Percentiles rank a stretch among this genome's conserved stretches.
Conservation (phyloP, 2,329 filamentous ascomycete species). For the Fusarium luffae region DNA sequence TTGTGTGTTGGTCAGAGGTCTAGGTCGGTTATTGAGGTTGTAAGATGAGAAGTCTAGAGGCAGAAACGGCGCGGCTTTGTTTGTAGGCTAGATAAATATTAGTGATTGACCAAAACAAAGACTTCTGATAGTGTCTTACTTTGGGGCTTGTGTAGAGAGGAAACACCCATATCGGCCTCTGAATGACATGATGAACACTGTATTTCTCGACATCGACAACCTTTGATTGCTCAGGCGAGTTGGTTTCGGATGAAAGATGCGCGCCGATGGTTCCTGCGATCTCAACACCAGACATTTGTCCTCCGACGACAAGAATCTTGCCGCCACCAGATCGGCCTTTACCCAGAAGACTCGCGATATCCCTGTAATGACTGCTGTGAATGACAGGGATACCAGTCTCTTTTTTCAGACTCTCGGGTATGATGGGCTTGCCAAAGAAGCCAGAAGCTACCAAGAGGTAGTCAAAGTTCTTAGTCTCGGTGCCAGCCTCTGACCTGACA, state of each 20-base stretch:
- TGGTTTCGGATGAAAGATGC: slow-evolving; percentile 72
- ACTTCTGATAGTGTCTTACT: slow-evolving; percentile 47
- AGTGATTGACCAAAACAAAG: not conserved
- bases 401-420: slow-evolving; percentile 58
- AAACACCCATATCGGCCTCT: slow-evolving; percentile 78
- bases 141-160: slow-evolving; percentile 67
- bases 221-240: slow-evolving; percentile 60
- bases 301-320: slow-evolving; percentile 79
- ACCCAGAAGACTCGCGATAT: slow-evolving; percentile 61
- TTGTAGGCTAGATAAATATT: slow-evolving; percentile 51
- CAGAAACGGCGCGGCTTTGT: slow-evolving; percentile 69
- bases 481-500: slow-evolving; percentile 49
- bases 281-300: slow-evolving; percentile 86
- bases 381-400: slow-evolving; percentile 61
- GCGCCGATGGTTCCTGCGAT: slow-evolving; percentile 77
- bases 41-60: slow-evolving; percentile 80
- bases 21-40: slow-evolving; percentile 71
- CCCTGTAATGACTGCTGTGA: slow-evolving; percentile 76
- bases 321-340: slow-evolving; percentile 55
- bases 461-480: slow-evolving; percentile 69
- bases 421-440: slow-evolving; percentile 74
- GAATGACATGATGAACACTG: slow-evolving; percentile 74
- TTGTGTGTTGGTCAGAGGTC: slow-evolving; percentile 69
- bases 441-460: slow-evolving; percentile 78
- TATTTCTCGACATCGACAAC: slow-evolving; percentile 61